These are phyloP conservation scores for Acacia concinna DNA, from an alignment of 331 rosid species.

Conservation along the genomic window DNA sequence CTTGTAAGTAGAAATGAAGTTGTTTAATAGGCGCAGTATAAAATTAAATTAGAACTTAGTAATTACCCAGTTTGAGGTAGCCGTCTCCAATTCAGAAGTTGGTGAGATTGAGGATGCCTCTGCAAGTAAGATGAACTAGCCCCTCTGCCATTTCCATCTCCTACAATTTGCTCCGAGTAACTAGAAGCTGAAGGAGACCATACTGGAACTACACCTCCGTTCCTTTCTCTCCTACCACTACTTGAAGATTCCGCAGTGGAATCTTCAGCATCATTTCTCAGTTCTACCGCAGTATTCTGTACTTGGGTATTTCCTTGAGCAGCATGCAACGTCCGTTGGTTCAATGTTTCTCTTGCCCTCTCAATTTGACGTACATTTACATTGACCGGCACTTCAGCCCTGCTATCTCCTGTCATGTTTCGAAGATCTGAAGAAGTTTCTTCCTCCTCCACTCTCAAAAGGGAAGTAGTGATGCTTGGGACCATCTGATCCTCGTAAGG, in stretches of 20 bases:
- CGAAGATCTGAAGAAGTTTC: constrained; percentile 55
- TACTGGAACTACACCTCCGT: constrained; percentile 81
- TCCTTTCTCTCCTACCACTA: constrained; percentile 75
- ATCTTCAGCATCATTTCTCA: constrained; percentile 55
- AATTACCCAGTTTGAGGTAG: constrained; percentile 85
- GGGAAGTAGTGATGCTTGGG: constrained; percentile 74
- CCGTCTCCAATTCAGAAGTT: constrained; percentile 72
- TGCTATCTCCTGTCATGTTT: constrained; percentile 45
- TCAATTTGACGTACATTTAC: constrained; percentile 37
- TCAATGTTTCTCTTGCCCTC: constrained; percentile 42
- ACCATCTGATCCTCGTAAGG: constrained; percentile 88
- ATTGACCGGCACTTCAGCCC: constrained; percentile 78
- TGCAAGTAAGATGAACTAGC: constrained; percentile 70
- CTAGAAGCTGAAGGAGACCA: constrained; percentile 80
- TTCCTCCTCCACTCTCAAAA: constrained; percentile 72
- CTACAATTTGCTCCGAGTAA: constrained; percentile 72
- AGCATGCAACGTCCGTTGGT: constrained; percentile 40
- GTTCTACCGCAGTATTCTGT: constrained; percentile 35
- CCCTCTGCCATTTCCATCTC: constrained; percentile 70
- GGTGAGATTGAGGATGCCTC: constrained; percentile 91
- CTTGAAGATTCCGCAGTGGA: constrained; percentile 80
- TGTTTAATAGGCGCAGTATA: neutral
- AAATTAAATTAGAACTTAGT: neutral
- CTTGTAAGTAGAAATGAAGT: neutral
- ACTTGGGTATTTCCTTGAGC: constrained; percentile 31